Evolutionary conservation across 345 rosid species (phyloP).

Genomic region (Corymbia maculata): DNA sequence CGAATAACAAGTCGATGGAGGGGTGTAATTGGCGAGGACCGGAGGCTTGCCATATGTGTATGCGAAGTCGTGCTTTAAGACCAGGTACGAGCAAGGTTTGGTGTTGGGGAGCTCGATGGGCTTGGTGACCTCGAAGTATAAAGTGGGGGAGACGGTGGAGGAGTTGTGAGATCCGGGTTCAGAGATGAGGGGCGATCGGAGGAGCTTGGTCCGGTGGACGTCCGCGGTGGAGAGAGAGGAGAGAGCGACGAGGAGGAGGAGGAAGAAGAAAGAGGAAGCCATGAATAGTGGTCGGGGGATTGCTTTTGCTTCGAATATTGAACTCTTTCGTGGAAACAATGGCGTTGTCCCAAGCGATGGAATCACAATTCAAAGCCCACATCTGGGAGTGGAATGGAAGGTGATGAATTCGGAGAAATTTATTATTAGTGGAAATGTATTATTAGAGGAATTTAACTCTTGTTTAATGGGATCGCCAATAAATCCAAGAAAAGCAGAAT

Average conservation of each 20-base stretch:
- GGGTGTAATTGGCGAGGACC: constrained; percentile 53
- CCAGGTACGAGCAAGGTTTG: constrained; percentile 36
- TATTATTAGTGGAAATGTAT: neutral
- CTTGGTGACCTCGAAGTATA: constrained; percentile 70
- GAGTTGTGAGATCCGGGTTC: constrained; percentile 16
- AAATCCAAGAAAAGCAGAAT: neutral
- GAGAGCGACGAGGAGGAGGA: constrained; percentile 21
- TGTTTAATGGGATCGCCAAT: neutral
- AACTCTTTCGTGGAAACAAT: neutral
- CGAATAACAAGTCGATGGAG: constrained; percentile 50
- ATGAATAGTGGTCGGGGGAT: constrained; percentile 10
- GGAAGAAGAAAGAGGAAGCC: constrained; percentile 20
- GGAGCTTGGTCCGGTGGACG: constrained; percentile 15
- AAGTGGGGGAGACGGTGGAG: constrained; percentile 1
- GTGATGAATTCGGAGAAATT: neutral
- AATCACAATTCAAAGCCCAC: neutral
- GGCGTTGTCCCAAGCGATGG: neutral
- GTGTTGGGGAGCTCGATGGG: constrained; percentile 33
- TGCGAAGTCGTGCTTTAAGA: constrained; percentile 69
- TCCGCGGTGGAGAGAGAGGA: constrained; percentile 24
- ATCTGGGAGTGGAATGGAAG: neutral
- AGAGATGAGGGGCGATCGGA: constrained; percentile 20
- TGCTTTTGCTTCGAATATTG: neutral
- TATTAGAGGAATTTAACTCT: neutral
- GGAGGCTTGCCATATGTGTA: constrained; percentile 64